These are phyloP conservation scores for Termitomyces sp. DNA, from an alignment of 768 basidiomycete genomes.

Conservation along the genomic window DNA sequence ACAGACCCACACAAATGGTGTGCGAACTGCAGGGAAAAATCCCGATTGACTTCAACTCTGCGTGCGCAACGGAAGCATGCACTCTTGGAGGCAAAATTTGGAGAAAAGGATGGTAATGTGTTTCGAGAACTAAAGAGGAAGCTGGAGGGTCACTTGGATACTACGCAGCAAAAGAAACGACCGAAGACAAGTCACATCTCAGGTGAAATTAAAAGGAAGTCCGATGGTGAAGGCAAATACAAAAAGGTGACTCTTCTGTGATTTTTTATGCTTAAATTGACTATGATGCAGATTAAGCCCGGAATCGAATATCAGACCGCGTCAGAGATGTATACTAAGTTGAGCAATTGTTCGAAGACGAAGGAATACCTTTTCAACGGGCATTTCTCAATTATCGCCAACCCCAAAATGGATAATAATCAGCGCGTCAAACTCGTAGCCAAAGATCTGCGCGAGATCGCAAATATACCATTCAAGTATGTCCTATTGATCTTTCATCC, in stretches of 20 bases:
- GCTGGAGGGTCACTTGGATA: neutral
- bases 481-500: slow-evolving; percentile 4
- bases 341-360: slow-evolving; percentile 8
- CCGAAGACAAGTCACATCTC: neutral
- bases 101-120: neutral
- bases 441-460: slow-evolving; percentile 24
- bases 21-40: neutral
- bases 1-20: neutral
- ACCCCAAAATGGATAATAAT: slow-evolving; percentile 15
- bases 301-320: slow-evolving; percentile 24
- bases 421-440: slow-evolving; percentile 19
- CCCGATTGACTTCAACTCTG: neutral
- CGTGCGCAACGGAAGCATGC: neutral
- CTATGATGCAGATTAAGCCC: neutral
- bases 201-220: neutral
- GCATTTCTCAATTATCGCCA: slow-evolving; percentile 24
- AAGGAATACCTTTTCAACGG: slow-evolving; percentile 17
- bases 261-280: neutral
- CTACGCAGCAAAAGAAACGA: neutral
- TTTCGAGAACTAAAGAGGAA: neutral
- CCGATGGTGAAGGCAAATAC: neutral
- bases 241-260: neutral
- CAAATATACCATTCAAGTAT: slow-evolving; percentile 22
- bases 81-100: neutral
- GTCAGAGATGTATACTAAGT: slow-evolving; percentile 19